Base-by-base conservation (phyloP, 2,329 filamentous ascomycete genomes). In the Xylariaceae sp. region DNA sequence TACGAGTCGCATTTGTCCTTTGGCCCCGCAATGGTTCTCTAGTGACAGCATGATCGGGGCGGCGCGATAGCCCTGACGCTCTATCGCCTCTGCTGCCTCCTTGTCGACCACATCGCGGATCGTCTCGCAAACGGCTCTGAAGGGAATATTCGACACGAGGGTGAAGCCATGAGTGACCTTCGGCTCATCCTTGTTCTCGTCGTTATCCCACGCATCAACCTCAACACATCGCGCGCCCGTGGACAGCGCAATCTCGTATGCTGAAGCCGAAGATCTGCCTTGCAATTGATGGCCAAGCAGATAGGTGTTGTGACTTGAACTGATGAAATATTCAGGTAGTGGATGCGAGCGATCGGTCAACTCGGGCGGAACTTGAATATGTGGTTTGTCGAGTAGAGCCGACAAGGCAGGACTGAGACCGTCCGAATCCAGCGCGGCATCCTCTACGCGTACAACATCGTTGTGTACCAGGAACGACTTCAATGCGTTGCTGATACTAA, bases 281-380 rank as follows among this genome's bases (percentile, higher is more conserved):
- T 75, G 85, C 2, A 89, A 77, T 67, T 89, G 85, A 63, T 88
- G 82, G 0, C 83, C 85, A 59, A 83, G 72, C 22, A 89, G 71
- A 59, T 89, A 89, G 0, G 85, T 89, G 66, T 89, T 89, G 69
- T 89, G 85, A 55, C 81, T 86, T 4, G 83, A 86, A 66, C 81
- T 86, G 68, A 89, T 81, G 61, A 83, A 88, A 66, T 89, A 89
- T 56, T 87, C 82, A 1, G 83, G 78, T 18, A 89, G 68, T 1
- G 83, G 78, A 55, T 81, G 72, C 11, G 75, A 79, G 49, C 80
- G 71, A 59, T 85, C 80, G 9, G 76, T 75, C 11, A 84, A 65
- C 46, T 75, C 67, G 2, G 64, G 52, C 0, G 83, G 83, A 1
- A 85, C 78, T 35, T 72, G 61, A 58, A 83, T 75, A 64, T 85